A percentile compares a stretch with the other conserved stretches of the same genome.
Evolutionary conservation across 1,284 basidiomycete species (phyloP).

Genomic region (Apiotrichum gamsii): DNA sequence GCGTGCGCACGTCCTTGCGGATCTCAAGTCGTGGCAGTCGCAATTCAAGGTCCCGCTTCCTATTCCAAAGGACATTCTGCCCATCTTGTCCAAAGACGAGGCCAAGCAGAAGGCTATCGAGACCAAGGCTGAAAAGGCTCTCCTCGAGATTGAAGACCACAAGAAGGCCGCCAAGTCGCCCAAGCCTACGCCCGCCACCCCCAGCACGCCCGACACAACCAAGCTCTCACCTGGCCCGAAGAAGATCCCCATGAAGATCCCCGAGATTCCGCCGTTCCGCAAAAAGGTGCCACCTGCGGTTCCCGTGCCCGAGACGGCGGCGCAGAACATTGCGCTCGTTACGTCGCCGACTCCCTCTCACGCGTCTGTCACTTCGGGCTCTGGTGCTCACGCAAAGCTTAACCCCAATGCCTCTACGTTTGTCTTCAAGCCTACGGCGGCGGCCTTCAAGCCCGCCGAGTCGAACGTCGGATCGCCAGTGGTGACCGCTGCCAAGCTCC

Average conservation of each 20-base stretch:
- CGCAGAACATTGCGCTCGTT: slow-evolving; percentile 28
- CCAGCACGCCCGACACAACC: slow-evolving; percentile 21
- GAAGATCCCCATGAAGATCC: slow-evolving; percentile 57
- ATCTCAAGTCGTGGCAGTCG: slow-evolving; percentile 84
- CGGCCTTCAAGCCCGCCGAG: slow-evolving; percentile 48
- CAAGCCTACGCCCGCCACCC: slow-evolving; percentile 16
- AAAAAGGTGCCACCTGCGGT: slow-evolving; percentile 28
- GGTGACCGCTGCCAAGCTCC: slow-evolving; percentile 11
- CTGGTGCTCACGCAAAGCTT: slow-evolving; percentile 51
- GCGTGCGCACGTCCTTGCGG: slow-evolving; percentile 56
- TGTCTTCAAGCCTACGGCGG: slow-evolving; percentile 59
- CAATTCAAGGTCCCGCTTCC: slow-evolving; percentile 94
- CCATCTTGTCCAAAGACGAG: slow-evolving; percentile 83
- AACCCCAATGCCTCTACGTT: slow-evolving; percentile 67
- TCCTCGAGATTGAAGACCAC: slow-evolving; percentile 60
- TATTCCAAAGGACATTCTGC: slow-evolving; percentile 88
- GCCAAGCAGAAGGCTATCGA: slow-evolving; percentile 75
- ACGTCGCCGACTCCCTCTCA: slow-evolving; percentile 51
- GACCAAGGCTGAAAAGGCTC: slow-evolving; percentile 61
- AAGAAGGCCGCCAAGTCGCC: slow-evolving; percentile 12
- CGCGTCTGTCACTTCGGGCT: slow-evolving; percentile 21
- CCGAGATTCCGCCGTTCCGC: slow-evolving; percentile 85
- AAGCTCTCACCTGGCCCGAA: slow-evolving; percentile 17
- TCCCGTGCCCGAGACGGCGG: slow-evolving; percentile 37
- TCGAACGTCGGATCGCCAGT: slow-evolving; percentile 22